Evolutionary conservation across 495 filamentous ascomycete species (phyloP).

Genomic region (Daldinia caldariorum): DNA sequence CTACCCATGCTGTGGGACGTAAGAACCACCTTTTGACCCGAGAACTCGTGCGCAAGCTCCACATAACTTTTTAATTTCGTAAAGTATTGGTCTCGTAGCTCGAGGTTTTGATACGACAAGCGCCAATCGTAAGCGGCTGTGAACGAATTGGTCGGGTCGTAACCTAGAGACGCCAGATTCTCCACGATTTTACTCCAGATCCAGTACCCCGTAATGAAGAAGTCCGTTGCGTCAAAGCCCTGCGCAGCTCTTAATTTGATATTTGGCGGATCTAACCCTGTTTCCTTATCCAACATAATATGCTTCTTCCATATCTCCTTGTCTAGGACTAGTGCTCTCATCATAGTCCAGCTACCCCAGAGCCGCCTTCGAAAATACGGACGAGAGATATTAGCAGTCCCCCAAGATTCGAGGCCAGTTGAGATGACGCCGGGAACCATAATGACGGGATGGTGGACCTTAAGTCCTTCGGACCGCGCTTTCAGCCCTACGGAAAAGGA

Average conservation of each 20-base stretch:
- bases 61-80: conserved; percentile 88
- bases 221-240: conserved; percentile 98
- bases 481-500: conserved; percentile 89
- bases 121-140: conserved; percentile 98
- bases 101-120: conserved; percentile 89
- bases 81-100: conserved; percentile 92
- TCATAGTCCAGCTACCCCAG: conserved; percentile 99
- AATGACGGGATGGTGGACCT: conserved; percentile 87
- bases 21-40: conserved; percentile 82
- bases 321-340: conserved; percentile 90
- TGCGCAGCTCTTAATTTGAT: conserved; percentile 95
- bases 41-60: conserved; percentile 75
- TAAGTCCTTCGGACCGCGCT: conserved; percentile 80
- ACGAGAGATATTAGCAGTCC: conserved; percentile 79
- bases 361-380: conserved; percentile 92
- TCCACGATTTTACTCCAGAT: conserved; percentile 99
- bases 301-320: conserved; percentile 95
- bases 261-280: conserved; percentile 89
- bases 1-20: conserved; percentile 97
- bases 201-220: conserved; percentile 91
- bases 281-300: conserved; percentile 93
- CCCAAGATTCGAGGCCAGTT: conserved; percentile 96
- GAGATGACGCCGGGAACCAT: conserved; percentile 99
- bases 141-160: conserved; percentile 94
- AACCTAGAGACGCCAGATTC: conserved; percentile 93